phyloP scores from a whole-genome alignment of 441 rosid genomes.

The Sinapis alba region DNA sequence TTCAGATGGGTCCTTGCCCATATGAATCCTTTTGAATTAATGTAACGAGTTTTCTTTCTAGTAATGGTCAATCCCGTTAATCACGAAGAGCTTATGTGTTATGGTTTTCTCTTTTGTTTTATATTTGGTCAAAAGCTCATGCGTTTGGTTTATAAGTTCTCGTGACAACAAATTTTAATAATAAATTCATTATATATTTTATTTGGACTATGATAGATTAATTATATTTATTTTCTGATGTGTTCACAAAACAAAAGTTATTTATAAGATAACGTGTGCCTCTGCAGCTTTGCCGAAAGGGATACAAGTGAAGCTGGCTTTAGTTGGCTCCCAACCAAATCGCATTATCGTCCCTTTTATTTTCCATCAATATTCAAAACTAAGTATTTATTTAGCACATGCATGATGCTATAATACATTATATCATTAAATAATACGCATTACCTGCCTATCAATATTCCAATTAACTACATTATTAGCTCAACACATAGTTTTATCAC shows the following conservation, averaged over 20 bases:
- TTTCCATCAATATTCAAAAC: background rate
- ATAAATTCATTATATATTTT: background rate
- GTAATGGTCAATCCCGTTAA: slow-evolving; percentile 21
- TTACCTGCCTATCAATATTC: slow-evolving; percentile 11
- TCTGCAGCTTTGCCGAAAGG: slow-evolving; percentile 22
- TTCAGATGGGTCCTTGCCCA: slow-evolving; percentile 8
- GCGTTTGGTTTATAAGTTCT: slow-evolving; percentile 16
- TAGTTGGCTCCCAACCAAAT: slow-evolving; percentile 36
- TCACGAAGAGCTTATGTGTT: slow-evolving; percentile 25
- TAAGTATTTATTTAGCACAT: slow-evolving; percentile 1
- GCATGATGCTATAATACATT: background rate
- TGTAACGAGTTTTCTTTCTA: background rate
- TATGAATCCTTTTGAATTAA: slow-evolving; percentile 4
- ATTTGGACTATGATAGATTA: background rate
- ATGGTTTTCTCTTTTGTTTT: background rate
- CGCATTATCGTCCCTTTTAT: slow-evolving; percentile 1
- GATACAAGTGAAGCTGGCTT: slow-evolving; percentile 31
- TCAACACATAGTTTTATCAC: too few relatives aligned
- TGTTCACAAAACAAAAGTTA: background rate
- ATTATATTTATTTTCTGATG: background rate
- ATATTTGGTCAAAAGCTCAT: background rate
- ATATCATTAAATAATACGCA: background rate
- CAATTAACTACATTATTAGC: background rate
- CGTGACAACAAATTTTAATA: slow-evolving; percentile 28
- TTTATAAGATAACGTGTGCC: background rate